Conservation (phyloP, 2,329 filamentous ascomycete genomes). For the Scedosporium aurantiacum region DNA sequence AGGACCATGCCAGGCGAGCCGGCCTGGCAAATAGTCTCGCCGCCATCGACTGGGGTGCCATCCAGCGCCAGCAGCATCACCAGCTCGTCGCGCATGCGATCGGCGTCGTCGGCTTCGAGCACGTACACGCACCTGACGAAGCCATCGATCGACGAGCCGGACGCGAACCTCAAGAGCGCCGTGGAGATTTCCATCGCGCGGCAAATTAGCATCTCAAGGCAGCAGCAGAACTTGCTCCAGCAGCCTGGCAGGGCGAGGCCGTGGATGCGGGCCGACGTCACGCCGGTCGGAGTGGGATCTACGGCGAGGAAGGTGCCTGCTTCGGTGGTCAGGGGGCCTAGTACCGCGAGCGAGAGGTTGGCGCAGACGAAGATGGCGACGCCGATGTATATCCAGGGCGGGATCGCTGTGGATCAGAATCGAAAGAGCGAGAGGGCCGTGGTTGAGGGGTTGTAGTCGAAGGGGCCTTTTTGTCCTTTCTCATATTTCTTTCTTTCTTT, state of each 20-base stretch:
- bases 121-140: constrained; percentile 22
- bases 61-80: constrained; percentile 20
- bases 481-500: constrained; percentile 8
- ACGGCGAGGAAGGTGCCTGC: neutral
- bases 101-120: constrained; percentile 20
- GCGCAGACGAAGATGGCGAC: constrained; percentile 30
- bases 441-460: constrained; percentile 27
- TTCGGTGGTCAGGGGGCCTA: neutral
- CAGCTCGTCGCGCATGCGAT: constrained; percentile 14
- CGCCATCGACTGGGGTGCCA: constrained; percentile 15
- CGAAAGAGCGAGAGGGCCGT: constrained; percentile 44
- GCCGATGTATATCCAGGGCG: constrained; percentile 32
- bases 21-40: constrained; percentile 36
- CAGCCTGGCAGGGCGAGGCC: constrained; percentile 1
- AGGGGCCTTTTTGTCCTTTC: constrained; percentile 12
- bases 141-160: constrained; percentile 26
- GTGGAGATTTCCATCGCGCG: constrained; percentile 58
- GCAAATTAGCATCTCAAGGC: constrained; percentile 53
- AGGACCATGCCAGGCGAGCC: constrained; percentile 27
- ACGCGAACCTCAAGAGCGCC: constrained; percentile 37
- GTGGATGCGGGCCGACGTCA: constrained; percentile 1
- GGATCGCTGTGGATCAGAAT: constrained; percentile 24
- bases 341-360: constrained; percentile 19
- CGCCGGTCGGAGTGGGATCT: neutral
- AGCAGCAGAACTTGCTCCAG: constrained; percentile 48